phyloP scores from a whole-genome alignment of 2,329 filamentous ascomycete species.

The Fusarium sp. region DNA sequence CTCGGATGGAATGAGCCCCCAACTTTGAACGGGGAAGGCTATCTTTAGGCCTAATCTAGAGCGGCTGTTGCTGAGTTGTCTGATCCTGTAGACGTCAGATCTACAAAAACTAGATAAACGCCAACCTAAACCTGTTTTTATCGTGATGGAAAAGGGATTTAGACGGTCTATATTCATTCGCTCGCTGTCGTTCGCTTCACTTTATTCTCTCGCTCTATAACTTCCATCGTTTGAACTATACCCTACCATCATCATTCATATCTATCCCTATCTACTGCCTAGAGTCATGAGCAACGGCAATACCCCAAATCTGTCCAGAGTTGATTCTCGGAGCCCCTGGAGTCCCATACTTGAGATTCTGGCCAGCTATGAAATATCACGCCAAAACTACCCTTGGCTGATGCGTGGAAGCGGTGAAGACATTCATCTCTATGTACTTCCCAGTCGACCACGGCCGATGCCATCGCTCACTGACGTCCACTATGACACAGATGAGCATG shows the following conservation, averaged over 20 bases:
- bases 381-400: conserved; percentile 48
- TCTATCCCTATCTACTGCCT: neutral
- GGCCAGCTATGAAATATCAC: conserved; percentile 46
- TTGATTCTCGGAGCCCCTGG: conserved; percentile 47
- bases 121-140: neutral
- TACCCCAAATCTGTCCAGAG: conserved; percentile 32
- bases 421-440: neutral
- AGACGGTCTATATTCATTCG: conserved; percentile 10
- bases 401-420: neutral
- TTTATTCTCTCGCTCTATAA: neutral
- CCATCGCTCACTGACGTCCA: conserved; percentile 23
- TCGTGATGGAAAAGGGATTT: neutral
- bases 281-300: conserved; percentile 12
- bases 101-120: conserved; percentile 15
- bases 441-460: conserved; percentile 10
- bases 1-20: neutral
- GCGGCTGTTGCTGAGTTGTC: neutral
- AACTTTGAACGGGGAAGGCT: neutral
- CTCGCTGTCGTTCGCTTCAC: conserved; percentile 11
- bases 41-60: neutral
- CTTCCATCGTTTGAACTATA: too few species aligned
- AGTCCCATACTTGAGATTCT: conserved; percentile 38
- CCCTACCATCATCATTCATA: too few species aligned
- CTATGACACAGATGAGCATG: conserved; percentile 1
- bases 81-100: neutral